phyloP scores from a whole-genome alignment of 2,329 filamentous ascomycete genomes.

The Penicillium digitatum region DNA sequence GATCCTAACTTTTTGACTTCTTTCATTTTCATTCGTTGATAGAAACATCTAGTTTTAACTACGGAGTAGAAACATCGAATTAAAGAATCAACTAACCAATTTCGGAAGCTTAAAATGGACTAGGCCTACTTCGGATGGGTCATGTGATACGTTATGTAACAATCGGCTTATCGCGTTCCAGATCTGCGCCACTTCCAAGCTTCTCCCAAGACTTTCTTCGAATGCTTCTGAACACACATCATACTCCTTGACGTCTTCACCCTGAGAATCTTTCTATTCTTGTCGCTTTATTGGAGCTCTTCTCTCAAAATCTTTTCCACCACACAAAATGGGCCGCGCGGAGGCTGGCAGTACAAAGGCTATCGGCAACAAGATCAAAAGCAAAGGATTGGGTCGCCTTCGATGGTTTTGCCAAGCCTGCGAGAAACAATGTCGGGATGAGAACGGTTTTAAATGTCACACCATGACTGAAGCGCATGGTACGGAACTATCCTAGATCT shows the following conservation, averaged over 20 bases:
- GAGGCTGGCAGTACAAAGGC: slow-evolving; percentile 90
- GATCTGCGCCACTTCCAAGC: neutral
- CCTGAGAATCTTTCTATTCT: neutral
- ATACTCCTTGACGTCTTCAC: neutral
- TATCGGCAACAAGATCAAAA: slow-evolving; percentile 85
- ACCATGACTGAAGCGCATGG: slow-evolving; percentile 37
- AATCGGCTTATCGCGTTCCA: neutral
- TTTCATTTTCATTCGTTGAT: neutral
- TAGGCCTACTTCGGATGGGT: neutral
- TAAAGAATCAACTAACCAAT: neutral
- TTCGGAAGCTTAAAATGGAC: neutral
- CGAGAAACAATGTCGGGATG: slow-evolving; percentile 61
- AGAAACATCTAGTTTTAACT: neutral
- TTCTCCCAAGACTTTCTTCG: neutral
- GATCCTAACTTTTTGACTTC: neutral
- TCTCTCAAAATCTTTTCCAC: neutral
- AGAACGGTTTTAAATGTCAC: slow-evolving; percentile 88
- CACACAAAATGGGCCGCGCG: slow-evolving; percentile 74
- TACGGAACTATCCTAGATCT: neutral
- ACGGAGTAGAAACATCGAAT: neutral
- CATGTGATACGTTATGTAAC: neutral
- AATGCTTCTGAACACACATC: neutral
- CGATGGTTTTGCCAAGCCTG: slow-evolving; percentile 91
- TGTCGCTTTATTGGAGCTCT: neutral
- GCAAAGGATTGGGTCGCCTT: slow-evolving; percentile 64